phyloP scores from a whole-genome alignment of 2,329 filamentous ascomycete genomes.

The Fusarium temperatum region DNA sequence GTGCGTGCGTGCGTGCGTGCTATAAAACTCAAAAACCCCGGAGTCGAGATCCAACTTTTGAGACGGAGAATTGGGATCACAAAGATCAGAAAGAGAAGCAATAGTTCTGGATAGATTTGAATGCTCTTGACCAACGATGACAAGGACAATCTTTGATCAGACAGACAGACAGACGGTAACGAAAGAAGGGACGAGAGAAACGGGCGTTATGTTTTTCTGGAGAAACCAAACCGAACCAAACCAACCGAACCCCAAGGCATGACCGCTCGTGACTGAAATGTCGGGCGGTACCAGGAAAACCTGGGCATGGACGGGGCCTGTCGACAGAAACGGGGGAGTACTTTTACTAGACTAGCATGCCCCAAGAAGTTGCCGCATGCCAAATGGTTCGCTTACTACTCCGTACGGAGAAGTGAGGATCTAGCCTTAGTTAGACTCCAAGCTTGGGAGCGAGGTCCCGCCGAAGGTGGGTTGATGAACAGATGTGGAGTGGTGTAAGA shows the following conservation, averaged over 20 bases:
- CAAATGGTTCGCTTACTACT: slow-evolving; percentile 44
- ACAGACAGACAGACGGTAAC: slow-evolving; percentile 7
- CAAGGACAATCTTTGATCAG: slow-evolving; percentile 1
- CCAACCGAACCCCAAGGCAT: slow-evolving; percentile 3
- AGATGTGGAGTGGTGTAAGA: slow-evolving; percentile 43
- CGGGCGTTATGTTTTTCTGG: slow-evolving; percentile 35
- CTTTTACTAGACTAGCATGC: slow-evolving; percentile 31
- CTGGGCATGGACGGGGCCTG: slow-evolving; percentile 15
- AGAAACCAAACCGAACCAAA: slow-evolving; percentile 16
- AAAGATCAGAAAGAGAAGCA: slow-evolving; percentile 1
- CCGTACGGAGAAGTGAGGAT: slow-evolving; percentile 36
- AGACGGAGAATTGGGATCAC: not conserved
- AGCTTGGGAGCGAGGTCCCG: slow-evolving; percentile 43
- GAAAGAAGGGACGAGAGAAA: slow-evolving; percentile 30
- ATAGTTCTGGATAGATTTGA: not conserved
- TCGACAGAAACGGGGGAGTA: slow-evolving; percentile 30
- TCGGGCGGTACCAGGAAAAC: slow-evolving; percentile 23
- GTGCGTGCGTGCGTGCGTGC: not conserved
- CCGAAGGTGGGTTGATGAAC: slow-evolving; percentile 44
- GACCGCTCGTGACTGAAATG: slow-evolving; percentile 39
- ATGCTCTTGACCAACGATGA: not conserved
- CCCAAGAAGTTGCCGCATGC: slow-evolving; percentile 37
- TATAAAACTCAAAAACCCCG: not conserved
- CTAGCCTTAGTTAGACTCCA: slow-evolving; percentile 38
- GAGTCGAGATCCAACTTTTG: not conserved